These are phyloP conservation scores for Colletotrichum simmondsii DNA, from an alignment of 2,329 filamentous ascomycete genomes.

Conservation along the genomic window DNA sequence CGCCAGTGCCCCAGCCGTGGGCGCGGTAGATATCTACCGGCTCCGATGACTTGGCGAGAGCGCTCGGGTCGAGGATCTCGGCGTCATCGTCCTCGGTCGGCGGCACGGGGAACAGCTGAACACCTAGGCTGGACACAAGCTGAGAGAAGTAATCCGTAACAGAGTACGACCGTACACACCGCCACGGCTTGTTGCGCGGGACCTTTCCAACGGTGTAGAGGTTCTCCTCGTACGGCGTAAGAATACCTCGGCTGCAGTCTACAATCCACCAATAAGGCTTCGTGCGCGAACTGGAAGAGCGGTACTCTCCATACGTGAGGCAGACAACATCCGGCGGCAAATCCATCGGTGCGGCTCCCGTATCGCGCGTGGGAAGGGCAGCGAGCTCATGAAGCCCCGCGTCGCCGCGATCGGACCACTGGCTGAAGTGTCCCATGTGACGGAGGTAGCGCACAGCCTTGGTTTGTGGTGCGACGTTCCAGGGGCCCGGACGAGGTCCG, in stretches of 20 bases:
- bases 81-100: constrained; percentile 29
- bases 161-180: constrained; percentile 11
- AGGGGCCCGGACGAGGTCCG: constrained; percentile 29
- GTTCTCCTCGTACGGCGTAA: constrained; percentile 21
- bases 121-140: constrained; percentile 5
- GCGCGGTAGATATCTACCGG: background rate
- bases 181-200: constrained; percentile 32
- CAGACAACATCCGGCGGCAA: constrained; percentile 19
- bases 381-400: constrained; percentile 24
- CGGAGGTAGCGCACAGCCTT: constrained; percentile 31
- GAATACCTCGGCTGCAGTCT: constrained; percentile 20
- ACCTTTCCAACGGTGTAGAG: constrained; percentile 13
- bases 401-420: constrained; percentile 31
- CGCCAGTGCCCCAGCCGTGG: constrained; percentile 15
- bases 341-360: constrained; percentile 24
- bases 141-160: constrained; percentile 16
- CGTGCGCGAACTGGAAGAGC: background rate
- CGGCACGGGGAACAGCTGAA: constrained; percentile 16
- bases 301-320: constrained; percentile 19
- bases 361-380: constrained; percentile 10
- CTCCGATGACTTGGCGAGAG: background rate
- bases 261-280: constrained; percentile 30
- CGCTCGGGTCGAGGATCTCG: constrained; percentile 15
- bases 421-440: constrained; percentile 18
- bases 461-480: constrained; percentile 26